Conservation (phyloP, 2,329 filamentous ascomycete genomes). For the Celoporthe dispersa region DNA sequence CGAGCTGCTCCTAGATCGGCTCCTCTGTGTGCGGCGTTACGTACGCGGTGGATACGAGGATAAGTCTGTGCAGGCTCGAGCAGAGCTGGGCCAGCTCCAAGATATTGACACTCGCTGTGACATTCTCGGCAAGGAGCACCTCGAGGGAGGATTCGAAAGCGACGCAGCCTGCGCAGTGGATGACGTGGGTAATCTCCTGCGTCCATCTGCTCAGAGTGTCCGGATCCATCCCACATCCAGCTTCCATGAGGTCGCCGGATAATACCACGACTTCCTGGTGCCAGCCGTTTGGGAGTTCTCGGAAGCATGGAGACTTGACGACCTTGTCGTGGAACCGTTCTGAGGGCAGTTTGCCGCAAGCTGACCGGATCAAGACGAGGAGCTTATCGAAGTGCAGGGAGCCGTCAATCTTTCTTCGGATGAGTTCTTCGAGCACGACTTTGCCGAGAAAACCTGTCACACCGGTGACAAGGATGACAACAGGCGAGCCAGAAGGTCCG, state of each 20-base stretch:
- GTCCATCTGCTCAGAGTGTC: background rate
- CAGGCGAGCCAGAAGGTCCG: background rate
- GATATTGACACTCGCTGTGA: slow-evolving; percentile 26
- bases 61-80: slow-evolving; percentile 15
- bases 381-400: slow-evolving; percentile 22
- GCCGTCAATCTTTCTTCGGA: slow-evolving; percentile 13
- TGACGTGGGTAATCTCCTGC: slow-evolving; percentile 26
- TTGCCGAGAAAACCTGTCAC: slow-evolving; percentile 31
- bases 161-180: slow-evolving; percentile 29
- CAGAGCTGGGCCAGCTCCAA: slow-evolving; percentile 21
- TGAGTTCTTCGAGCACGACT: slow-evolving; percentile 30
- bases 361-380: slow-evolving; percentile 19
- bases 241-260: slow-evolving; percentile 26
- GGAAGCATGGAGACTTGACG: slow-evolving; percentile 25
- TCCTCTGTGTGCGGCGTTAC: slow-evolving; percentile 25
- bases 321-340: slow-evolving; percentile 21
- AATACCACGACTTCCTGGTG: slow-evolving; percentile 19
- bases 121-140: slow-evolving; percentile 26
- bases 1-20: slow-evolving; percentile 26
- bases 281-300: slow-evolving; percentile 19
- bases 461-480: slow-evolving; percentile 28
- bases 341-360: slow-evolving; percentile 6
- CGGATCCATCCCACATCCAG: slow-evolving; percentile 19
- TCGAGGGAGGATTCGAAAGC: slow-evolving; percentile 24
- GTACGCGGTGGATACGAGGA: slow-evolving; percentile 29